A percentile compares a stretch with the other conserved stretches of the same genome.
phyloP scores from a whole-genome alignment of 208 protist species.

The Wallacemonas collosoma region DNA sequence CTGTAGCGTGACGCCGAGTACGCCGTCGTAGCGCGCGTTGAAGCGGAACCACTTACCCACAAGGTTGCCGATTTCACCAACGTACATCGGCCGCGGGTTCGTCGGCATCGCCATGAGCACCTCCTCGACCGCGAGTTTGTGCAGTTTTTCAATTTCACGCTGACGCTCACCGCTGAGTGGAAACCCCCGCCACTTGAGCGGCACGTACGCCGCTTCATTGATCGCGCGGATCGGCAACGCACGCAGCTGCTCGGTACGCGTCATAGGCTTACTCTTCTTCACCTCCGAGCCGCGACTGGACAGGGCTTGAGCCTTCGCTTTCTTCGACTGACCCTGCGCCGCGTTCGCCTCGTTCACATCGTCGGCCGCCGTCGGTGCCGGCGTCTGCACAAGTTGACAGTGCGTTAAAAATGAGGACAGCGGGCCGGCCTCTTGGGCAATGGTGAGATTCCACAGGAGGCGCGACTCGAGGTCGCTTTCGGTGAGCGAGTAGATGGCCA shows the following conservation, averaged over 20 bases:
- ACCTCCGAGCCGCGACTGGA: slow-evolving; percentile 22
- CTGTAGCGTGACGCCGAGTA: slow-evolving; percentile 67
- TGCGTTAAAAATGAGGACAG: slow-evolving; percentile 58
- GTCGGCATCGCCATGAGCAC: slow-evolving; percentile 88
- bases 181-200: slow-evolving; percentile 53
- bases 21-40: slow-evolving; percentile 80
- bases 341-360: slow-evolving; percentile 21
- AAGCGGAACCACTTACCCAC: slow-evolving; percentile 88
- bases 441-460: slow-evolving; percentile 66
- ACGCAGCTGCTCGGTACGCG: slow-evolving; percentile 36
- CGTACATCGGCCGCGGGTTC: slow-evolving; percentile 73
- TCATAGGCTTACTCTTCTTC: slow-evolving; percentile 5
- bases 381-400: slow-evolving; percentile 52
- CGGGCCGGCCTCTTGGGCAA: slow-evolving; percentile 58
- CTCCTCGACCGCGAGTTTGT: slow-evolving; percentile 66
- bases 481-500: slow-evolving; percentile 65
- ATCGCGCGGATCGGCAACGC: slow-evolving; percentile 46
- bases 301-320: slow-evolving; percentile 10
- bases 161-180: slow-evolving; percentile 56
- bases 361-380: slow-evolving; percentile 28
- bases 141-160: slow-evolving; percentile 45
- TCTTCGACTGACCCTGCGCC: neutral
- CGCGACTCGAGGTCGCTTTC: slow-evolving; percentile 63
- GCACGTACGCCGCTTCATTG: slow-evolving; percentile 23
- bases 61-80: slow-evolving; percentile 85